Evolutionary conservation across 2,329 filamentous ascomycete species (phyloP).

Genomic region (Trematosphaeria pertusa): DNA sequence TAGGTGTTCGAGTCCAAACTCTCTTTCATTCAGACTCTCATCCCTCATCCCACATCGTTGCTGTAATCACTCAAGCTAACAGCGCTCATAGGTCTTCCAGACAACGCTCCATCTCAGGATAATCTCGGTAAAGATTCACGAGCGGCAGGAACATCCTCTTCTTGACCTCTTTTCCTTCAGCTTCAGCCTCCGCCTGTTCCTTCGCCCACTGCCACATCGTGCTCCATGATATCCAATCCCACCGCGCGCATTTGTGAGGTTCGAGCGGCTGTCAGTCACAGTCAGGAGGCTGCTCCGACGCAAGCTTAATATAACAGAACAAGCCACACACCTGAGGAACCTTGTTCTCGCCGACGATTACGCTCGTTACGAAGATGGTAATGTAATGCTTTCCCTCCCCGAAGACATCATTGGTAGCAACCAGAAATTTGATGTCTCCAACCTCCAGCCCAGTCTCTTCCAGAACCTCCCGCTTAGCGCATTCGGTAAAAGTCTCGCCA

Average conservation of each 20-base stretch:
- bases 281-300: slow-evolving; percentile 12
- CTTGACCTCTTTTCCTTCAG: slow-evolving; percentile 30
- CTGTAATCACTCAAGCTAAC: too few species aligned
- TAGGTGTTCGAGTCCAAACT: too few species aligned
- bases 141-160: slow-evolving; percentile 57
- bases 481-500: slow-evolving; percentile 67
- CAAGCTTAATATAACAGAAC: slow-evolving; percentile 20
- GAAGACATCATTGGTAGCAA: slow-evolving; percentile 73
- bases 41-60: too few species aligned
- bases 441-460: slow-evolving; percentile 72
- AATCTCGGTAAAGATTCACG: slow-evolving; percentile 51
- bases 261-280: slow-evolving; percentile 46
- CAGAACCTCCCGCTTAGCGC: slow-evolving; percentile 69
- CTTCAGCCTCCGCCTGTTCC: slow-evolving; percentile 38
- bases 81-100: slow-evolving; percentile 14
- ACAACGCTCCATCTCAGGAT: slow-evolving; percentile 35
- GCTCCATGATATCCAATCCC: slow-evolving; percentile 62
- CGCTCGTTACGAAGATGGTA: slow-evolving; percentile 71
- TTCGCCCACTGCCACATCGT: slow-evolving; percentile 51
- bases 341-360: slow-evolving; percentile 55
- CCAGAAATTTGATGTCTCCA: slow-evolving; percentile 60
- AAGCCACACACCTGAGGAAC: slow-evolving; percentile 60
- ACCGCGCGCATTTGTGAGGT: slow-evolving; percentile 62
- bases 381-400: slow-evolving; percentile 73
- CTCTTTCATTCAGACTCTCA: too few species aligned